A percentile compares a stretch with the other conserved stretches of the same genome.
These are phyloP conservation scores for Mucor mucedo DNA, from an alignment of 371 early-diverging fungal species.

Conservation along the genomic window DNA sequence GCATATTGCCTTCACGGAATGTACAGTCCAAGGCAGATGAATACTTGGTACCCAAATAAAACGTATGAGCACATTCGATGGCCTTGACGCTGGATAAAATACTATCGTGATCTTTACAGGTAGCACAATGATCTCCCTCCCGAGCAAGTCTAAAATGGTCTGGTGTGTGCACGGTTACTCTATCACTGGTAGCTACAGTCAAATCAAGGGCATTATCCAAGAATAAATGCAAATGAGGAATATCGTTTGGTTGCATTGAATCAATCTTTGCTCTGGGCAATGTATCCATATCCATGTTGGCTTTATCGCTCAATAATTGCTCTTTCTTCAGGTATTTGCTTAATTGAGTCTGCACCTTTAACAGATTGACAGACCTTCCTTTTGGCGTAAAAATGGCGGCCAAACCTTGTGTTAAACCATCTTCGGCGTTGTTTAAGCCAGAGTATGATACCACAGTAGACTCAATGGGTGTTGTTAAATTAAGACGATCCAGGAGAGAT, in stretches of 20 bases:
- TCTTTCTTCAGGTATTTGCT: slow-evolving; percentile 28
- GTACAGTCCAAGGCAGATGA: slow-evolving; percentile 71
- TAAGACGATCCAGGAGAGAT: background rate
- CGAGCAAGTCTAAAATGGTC: slow-evolving; percentile 61
- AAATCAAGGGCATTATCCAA: slow-evolving; percentile 30
- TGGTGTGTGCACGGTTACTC: slow-evolving; percentile 26
- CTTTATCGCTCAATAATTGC: slow-evolving; percentile 18
- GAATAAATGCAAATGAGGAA: slow-evolving; percentile 31
- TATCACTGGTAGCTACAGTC: background rate
- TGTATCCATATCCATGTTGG: slow-evolving; percentile 21
- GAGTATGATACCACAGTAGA: slow-evolving; percentile 8
- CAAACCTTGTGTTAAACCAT: slow-evolving; percentile 7
- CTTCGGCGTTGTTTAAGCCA: background rate
- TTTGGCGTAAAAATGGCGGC: slow-evolving; percentile 32
- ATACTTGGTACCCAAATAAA: slow-evolving; percentile 89
- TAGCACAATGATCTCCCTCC: slow-evolving; percentile 70
- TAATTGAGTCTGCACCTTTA: slow-evolving; percentile 41
- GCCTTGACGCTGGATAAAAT: slow-evolving; percentile 62
- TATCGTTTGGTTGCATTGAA: background rate
- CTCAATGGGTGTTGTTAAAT: background rate
- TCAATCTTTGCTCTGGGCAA: background rate
- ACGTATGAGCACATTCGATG: slow-evolving; percentile 92
- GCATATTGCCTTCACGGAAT: slow-evolving; percentile 40
- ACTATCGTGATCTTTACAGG: slow-evolving; percentile 46
- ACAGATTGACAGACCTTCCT: slow-evolving; percentile 30